Evolutionary conservation across 1,284 basidiomycete species (phyloP).

Genomic region (Psilocybe mexicana): DNA sequence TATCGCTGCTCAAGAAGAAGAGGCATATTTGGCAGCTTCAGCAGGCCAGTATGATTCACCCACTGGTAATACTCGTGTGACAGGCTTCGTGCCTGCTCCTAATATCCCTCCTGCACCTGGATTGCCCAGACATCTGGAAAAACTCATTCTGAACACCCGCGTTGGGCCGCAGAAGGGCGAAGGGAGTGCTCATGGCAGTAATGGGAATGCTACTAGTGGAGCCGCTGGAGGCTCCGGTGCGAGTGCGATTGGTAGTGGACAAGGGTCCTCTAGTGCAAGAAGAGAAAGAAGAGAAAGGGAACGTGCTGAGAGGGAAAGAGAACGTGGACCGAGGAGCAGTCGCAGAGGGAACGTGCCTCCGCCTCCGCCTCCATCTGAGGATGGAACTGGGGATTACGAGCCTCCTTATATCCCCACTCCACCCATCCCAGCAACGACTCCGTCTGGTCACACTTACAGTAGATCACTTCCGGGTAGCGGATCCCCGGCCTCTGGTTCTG

Average conservation of each 20-base stretch:
- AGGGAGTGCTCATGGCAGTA: slow-evolving; percentile 15
- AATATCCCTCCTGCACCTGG: slow-evolving; percentile 84
- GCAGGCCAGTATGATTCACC: slow-evolving; percentile 38
- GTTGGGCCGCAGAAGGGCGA: slow-evolving; percentile 30
- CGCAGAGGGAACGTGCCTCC: slow-evolving; percentile 7
- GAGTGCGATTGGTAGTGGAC: slow-evolving; percentile 36
- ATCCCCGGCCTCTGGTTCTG: not conserved
- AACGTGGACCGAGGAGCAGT: slow-evolving; percentile 8
- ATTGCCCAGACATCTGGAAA: slow-evolving; percentile 90
- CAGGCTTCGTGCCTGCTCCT: slow-evolving; percentile 58
- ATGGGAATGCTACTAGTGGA: slow-evolving; percentile 14
- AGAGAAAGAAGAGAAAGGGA: slow-evolving; percentile 24
- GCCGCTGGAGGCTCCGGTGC: slow-evolving; percentile 21
- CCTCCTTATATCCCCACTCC: not conserved
- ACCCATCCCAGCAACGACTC: not conserved
- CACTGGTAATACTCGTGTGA: slow-evolving; percentile 28
- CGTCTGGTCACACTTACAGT: not conserved
- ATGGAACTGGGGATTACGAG: slow-evolving; percentile 10
- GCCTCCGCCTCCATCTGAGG: slow-evolving; percentile 14
- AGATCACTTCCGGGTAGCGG: not conserved
- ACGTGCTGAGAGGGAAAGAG: slow-evolving; percentile 9
- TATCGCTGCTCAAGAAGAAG: slow-evolving; percentile 83
- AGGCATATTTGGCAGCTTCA: slow-evolving; percentile 60
- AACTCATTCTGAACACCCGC: slow-evolving; percentile 84
- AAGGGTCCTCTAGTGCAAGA: slow-evolving; percentile 28